Base-by-base conservation (phyloP, 2,329 filamentous ascomycete species). In the Claviceps paspali region DNA sequence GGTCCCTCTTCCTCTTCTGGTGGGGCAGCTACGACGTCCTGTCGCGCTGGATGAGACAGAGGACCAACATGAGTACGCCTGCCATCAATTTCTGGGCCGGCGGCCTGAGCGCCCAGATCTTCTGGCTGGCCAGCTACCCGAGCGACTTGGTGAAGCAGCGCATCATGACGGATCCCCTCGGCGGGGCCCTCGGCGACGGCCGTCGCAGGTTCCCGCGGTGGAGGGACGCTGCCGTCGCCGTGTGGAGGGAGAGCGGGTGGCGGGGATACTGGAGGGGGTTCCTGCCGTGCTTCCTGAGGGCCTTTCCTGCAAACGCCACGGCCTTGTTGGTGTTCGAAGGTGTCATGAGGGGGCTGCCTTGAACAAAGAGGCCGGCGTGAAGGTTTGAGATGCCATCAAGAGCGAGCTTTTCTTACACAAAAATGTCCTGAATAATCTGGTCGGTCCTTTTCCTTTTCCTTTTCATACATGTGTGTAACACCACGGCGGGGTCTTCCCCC, bases 31-130 rank as follows among this genome's bases (percentile, higher is more conserved):
- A 98, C 63, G 88, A 95, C 51, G 49, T 94, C 22, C 70, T 96
- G 47, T 82, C 83, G 5, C 68, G 74, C 17, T 61, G 68, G 41
- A 64, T 96, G 52, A 65, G 72, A 38, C 59, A 72, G 14, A 65
- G 76, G 49, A 94, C 87, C 2, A 59, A 49, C 10, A 62, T 95
- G 38, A 81, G 81, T 38, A 74, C 76, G 0, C 85, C 91, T 0
- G 78, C 78, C 1, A 69, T 96, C 52, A 96, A 96, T 55, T 98
- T 98, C 64, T 96, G 88, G 88, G 88, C 91, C 0, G 91, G 91
- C 3, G 91, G 91, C 0, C 62, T 96, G 36, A 87, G 81, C 33
- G 91, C 91, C 0, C 91, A 98, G 64, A 63, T 94, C 12, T 98
- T 95, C 55, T 98, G 91, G 91, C 57, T 94, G 30, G 84, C 82